Evolutionary conservation across 2,329 filamentous ascomycete species (phyloP).

Genomic region (Mycosphaerella arachidis): DNA sequence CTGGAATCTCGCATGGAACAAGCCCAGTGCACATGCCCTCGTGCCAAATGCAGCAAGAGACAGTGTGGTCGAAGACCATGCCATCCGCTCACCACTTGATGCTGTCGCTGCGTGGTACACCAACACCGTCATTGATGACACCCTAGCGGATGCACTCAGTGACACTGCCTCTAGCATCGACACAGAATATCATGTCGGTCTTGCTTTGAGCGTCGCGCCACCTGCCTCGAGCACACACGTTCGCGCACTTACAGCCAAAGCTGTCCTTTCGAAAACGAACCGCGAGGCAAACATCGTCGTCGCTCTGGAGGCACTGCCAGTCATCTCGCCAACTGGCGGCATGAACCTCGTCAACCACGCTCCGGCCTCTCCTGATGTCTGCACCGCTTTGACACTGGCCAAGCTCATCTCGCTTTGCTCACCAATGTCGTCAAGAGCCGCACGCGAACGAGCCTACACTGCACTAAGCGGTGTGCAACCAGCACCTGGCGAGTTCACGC

Average conservation of each 20-base stretch:
- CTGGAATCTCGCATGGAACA: constrained; percentile 86
- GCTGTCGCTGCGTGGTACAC: constrained; percentile 91
- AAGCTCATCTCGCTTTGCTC: constrained; percentile 51
- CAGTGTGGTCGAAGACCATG: constrained; percentile 75
- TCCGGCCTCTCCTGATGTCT: constrained; percentile 54
- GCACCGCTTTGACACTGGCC: constrained; percentile 54
- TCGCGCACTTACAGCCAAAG: constrained; percentile 55
- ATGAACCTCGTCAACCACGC: constrained; percentile 51
- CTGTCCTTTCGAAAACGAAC: constrained; percentile 53
- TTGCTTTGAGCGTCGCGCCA: constrained; percentile 70
- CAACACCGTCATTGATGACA: constrained; percentile 65
- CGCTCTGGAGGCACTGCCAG: constrained; percentile 51
- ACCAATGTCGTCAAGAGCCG: constrained; percentile 22
- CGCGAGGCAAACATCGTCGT: constrained; percentile 49
- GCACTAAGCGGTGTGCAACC: constrained; percentile 40
- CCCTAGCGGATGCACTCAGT: constrained; percentile 56
- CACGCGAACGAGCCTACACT: constrained; percentile 36
- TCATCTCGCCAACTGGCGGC: constrained; percentile 23
- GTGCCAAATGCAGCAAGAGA: constrained; percentile 69
- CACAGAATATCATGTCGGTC: constrained; percentile 52
- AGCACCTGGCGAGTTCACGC: constrained; percentile 37
- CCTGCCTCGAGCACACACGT: constrained; percentile 67
- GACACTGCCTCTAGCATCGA: constrained; percentile 41
- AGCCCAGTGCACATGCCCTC: constrained; percentile 64
- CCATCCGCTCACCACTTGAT: constrained; percentile 81